Base-by-base conservation (phyloP, 1,284 basidiomycete genomes). In the Stereum hirsutum region DNA sequence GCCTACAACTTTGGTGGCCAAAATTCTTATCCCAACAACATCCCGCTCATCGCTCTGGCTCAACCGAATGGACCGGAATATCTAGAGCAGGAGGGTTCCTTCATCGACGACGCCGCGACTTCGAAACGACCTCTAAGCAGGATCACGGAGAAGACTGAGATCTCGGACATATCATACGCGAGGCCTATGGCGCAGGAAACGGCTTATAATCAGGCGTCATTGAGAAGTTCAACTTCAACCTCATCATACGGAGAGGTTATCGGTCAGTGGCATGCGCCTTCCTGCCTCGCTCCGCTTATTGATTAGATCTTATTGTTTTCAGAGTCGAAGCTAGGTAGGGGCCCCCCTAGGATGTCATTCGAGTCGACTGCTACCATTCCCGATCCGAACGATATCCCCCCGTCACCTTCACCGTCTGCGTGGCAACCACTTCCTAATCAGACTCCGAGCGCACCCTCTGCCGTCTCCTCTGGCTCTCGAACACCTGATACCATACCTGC, bases 351-450 rank as follows among this genome's bases (percentile, higher is more conserved):
- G n/a, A n/a, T n/a, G n/a, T n/a, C n/a, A n/a, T n/a, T n/a, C n/a
- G n/a, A n/a, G 38, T 41, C 23, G 50, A 46, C 26, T 45, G 45
- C 37, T 51, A 45, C 23, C 23, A 20, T 41, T 26, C 59, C 52
- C 32, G 74, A 82, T 57, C 81, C 82, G 23, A 80, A 82, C 52
- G 59, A 62, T 7, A 81, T 82, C 45, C 73, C 74, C 23, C 70
- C 74, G 11, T 82, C 79, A 20, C 76, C 78, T 43, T 78, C 75
- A 44, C 69, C 59, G n/a, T 90, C 76, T 26, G 89, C 90, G 2
- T 62, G 90, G 15, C 76, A 81, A 41, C 68, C 75, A n/a, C 36
- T 38, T 38, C 45, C 49, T 20, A 38, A 72, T 42, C 74, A 81
- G 49, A 68, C 70, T 36, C 68, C 74, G n/a, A n/a, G n/a, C n/a